Conservation (phyloP, 352 stramenopile species). For the Pythium oligandrum region DNA sequence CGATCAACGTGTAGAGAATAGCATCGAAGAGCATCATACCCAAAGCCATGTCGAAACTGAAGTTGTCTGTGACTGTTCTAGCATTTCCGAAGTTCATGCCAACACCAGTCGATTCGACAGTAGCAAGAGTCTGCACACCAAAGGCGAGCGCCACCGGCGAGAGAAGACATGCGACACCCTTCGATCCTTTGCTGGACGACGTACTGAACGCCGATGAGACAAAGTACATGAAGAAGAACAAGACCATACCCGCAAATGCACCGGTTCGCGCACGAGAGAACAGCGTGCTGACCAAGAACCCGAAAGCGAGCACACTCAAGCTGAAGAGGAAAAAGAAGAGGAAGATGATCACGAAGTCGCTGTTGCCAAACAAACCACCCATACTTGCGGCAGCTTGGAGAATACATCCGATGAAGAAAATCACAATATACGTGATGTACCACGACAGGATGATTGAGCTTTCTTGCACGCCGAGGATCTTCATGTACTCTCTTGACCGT, state of each 20-base stretch:
- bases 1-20: slow-evolving; percentile 79
- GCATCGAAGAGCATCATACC: slow-evolving; percentile 74
- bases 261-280: slow-evolving; percentile 68
- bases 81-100: slow-evolving; percentile 20
- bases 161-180: slow-evolving; percentile 50
- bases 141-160: slow-evolving; percentile 57
- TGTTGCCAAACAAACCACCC: slow-evolving; percentile 28
- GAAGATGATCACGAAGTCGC: slow-evolving; percentile 23
- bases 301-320: slow-evolving; percentile 41
- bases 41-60: slow-evolving; percentile 36
- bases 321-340: slow-evolving; percentile 57
- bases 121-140: slow-evolving; percentile 40
- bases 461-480: slow-evolving; percentile 40
- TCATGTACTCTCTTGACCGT: slow-evolving; percentile 85
- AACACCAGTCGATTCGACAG: slow-evolving; percentile 23
- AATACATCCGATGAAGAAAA: slow-evolving; percentile 26
- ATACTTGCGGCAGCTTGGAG: slow-evolving; percentile 23
- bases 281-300: slow-evolving; percentile 61
- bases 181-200: slow-evolving; percentile 18
- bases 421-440: slow-evolving; percentile 34
- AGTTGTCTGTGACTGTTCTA: slow-evolving; percentile 15
- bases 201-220: slow-evolving; percentile 37
- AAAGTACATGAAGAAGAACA: slow-evolving; percentile 49
- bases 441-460: slow-evolving; percentile 22
- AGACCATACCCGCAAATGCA: slow-evolving; percentile 11